Evolutionary conservation across 495 filamentous ascomycete genomes (phyloP), one percentile per base, ranked within the genome.

Genomic region (Penicillium herquei): DNA sequence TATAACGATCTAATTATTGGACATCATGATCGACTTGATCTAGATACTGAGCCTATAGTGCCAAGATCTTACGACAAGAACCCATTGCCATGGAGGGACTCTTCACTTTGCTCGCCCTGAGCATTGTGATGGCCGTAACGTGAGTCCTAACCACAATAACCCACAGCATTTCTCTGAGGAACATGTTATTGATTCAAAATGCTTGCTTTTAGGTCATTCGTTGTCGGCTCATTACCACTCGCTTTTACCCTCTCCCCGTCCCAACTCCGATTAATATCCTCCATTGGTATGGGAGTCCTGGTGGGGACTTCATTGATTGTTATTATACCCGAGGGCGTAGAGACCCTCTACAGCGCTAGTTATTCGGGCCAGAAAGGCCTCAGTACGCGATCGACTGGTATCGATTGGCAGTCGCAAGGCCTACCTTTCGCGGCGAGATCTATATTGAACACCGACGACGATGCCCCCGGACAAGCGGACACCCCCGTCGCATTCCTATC

Each of bases 261-360:
- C 35, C 91, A 96, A 67, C 77, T 96, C 21, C 85, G 94, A 65
- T 70, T 97, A 35, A 90, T 98, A 69, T 92, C 92, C 10, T 90
- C 91, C 17, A 84, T 98, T 67, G 94, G 94, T 32, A 91, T 96
- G 76, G 94, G 94, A 39, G 87, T 98, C 13, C 78, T 98, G 7
- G 92, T 98, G 17, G 94, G 94, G 35, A 98, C 93, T 34, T 91
- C 91, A 8, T 81, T 98, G 60, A 92, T 98, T 52, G 91, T 98
- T 3, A 98, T 98, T 67, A 96, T 98, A 64, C 94, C 94, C 0
- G 94, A 98, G 70, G 94, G 94, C 13, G 85, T 98, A 46, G 94
- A 97, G 64, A 94, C 94, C 7, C 76, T 97, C 46, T 92, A 96
- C 65, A 85, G 82, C 59, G 79, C 86, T 9, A 79, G 71, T 42